Evolutionary conservation across 2,329 filamentous ascomycete genomes (phyloP).

Genomic region (Cryphonectria radicalis): DNA sequence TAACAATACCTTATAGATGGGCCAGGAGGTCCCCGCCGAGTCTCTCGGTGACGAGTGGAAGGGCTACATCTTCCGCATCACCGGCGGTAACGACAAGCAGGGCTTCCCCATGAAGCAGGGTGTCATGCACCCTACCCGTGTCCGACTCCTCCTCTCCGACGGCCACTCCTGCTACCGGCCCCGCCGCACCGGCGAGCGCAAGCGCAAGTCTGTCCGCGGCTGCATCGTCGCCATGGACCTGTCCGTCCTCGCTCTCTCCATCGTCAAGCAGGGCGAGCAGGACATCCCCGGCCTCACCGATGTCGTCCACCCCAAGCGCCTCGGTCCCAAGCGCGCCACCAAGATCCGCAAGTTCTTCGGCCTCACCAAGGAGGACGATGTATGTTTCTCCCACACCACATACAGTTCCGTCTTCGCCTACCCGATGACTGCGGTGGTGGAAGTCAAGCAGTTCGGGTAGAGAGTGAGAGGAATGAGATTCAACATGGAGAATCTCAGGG

Average conservation of each 20-base stretch:
- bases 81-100: constrained; percentile 99
- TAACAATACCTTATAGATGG: constrained; percentile 64
- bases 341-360: constrained; percentile 99
- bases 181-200: constrained; percentile 97
- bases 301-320: constrained; percentile 96
- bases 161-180: constrained; percentile 99
- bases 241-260: constrained; percentile 88
- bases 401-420: constrained; percentile 72
- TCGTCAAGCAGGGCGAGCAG: constrained; percentile 96
- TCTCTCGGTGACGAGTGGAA: constrained; percentile 99
- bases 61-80: constrained; percentile 99
- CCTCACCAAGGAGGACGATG: constrained; percentile 99
- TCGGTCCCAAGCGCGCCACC: constrained; percentile 99
- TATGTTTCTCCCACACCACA: constrained; percentile 64
- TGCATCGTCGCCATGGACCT: constrained; percentile 98
- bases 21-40: constrained; percentile 90
- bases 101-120: constrained; percentile 99
- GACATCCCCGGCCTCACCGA: constrained; percentile 98
- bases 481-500: constrained; percentile 31
- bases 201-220: constrained; percentile 98
- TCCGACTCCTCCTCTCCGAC: constrained; percentile 91
- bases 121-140: constrained; percentile 98
- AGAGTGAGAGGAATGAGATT: constrained; percentile 56
- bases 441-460: constrained; percentile 54
- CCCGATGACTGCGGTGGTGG: constrained; percentile 55